phyloP scores from a whole-genome alignment of 306 rosid species.

The Prunus davidiana region DNA sequence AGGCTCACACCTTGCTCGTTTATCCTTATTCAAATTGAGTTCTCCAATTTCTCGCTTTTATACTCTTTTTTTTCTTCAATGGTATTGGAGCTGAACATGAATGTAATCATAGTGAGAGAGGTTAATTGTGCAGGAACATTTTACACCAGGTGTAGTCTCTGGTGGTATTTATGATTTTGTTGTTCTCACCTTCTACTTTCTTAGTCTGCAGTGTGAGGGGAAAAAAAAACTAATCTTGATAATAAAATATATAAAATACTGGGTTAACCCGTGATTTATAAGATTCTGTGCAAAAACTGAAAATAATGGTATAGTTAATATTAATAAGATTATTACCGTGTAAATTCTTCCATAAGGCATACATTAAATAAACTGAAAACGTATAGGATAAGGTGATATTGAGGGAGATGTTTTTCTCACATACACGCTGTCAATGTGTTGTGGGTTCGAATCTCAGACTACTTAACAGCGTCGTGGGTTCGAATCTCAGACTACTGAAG shows the following conservation, averaged over 20 bases:
- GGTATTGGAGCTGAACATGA: constrained; percentile 18
- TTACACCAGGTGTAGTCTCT: not conserved
- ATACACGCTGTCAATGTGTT: too few relatives aligned
- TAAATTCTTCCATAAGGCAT: too few relatives aligned
- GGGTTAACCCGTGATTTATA: not conserved
- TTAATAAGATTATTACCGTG: not conserved
- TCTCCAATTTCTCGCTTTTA: not conserved
- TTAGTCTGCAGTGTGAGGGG: not conserved
- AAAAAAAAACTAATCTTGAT: not conserved
- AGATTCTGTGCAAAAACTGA: not conserved
- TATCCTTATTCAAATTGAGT: not conserved
- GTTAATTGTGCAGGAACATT: not conserved
- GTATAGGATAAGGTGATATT: too few relatives aligned
- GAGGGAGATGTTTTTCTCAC: too few relatives aligned
- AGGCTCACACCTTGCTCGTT: not conserved
- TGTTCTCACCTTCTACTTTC: not conserved
- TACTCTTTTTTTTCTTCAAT: not conserved
- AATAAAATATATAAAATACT: not conserved
- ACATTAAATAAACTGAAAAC: too few relatives aligned
- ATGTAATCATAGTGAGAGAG: constrained; percentile 13
- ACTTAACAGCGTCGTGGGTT: too few relatives aligned
- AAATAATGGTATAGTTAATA: not conserved
- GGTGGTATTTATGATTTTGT: not conserved
- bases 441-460: too few relatives aligned
- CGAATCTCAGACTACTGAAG: too few relatives aligned